phyloP scores from a whole-genome alignment of 495 filamentous ascomycete species.

The Aspergillus biplanus region DNA sequence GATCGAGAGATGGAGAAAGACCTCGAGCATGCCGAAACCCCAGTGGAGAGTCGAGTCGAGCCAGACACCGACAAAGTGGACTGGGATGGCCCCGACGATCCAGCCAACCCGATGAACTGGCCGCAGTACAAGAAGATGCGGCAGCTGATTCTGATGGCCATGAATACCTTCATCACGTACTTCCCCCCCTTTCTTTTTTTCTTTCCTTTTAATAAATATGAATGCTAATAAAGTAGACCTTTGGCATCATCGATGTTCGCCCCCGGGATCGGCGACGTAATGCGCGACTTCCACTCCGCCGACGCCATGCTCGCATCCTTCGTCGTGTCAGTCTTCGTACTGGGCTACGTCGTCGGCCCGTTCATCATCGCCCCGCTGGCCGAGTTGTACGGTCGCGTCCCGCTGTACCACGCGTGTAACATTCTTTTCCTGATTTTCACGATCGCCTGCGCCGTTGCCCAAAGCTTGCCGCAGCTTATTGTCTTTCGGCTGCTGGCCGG shows the following conservation, averaged over 20 bases:
- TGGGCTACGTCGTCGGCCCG: slow-evolving; percentile 42
- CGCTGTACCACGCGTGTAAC: slow-evolving; percentile 47
- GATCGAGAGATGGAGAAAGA: not conserved
- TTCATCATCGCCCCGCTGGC: slow-evolving; percentile 47
- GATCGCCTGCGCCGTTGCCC: slow-evolving; percentile 48
- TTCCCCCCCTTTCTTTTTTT: slow-evolving; percentile 2
- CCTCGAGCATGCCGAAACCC: slow-evolving; percentile 11
- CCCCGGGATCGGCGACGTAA: slow-evolving; percentile 57
- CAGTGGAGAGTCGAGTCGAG: no score
- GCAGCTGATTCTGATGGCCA: slow-evolving; percentile 49
- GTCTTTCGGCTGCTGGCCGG: slow-evolving; percentile 53
- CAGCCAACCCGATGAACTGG: slow-evolving; percentile 66
- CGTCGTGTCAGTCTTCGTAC: slow-evolving; percentile 47
- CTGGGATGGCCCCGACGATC: slow-evolving; percentile 59
- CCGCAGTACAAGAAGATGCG: slow-evolving; percentile 49
- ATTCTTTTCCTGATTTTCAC: slow-evolving; percentile 48
- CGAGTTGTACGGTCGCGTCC: slow-evolving; percentile 48
- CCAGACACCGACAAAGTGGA: slow-evolving; percentile 37
- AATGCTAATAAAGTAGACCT: slow-evolving; percentile 24
- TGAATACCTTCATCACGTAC: slow-evolving; percentile 62
- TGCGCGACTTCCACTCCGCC: slow-evolving; percentile 54
- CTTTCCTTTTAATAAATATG: not conserved
- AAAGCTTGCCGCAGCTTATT: slow-evolving; percentile 45
- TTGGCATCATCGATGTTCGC: slow-evolving; percentile 70
- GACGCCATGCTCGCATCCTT: slow-evolving; percentile 38